Evolutionary conservation across 2,329 filamentous ascomycete genomes (phyloP).

Genomic region (Stenocarpella maydis): DNA sequence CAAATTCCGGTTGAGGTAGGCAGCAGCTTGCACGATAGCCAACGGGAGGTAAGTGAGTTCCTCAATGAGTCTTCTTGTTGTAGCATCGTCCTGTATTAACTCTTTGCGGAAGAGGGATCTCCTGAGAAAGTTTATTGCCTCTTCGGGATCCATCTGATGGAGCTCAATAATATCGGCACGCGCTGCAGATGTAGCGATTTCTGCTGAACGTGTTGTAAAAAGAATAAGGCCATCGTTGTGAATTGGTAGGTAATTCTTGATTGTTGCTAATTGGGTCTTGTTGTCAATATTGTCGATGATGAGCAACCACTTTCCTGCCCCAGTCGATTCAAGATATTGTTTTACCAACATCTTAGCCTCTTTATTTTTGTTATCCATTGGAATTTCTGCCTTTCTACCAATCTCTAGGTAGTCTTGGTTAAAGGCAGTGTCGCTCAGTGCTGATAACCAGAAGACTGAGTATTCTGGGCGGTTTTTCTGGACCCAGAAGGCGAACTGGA

Average conservation of each 20-base stretch:
- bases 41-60: too few species aligned
- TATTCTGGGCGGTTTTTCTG: neutral
- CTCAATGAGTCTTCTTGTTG: neutral
- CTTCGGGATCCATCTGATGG: neutral
- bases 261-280: neutral
- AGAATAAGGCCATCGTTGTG: neutral
- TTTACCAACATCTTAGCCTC: neutral
- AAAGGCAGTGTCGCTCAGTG: neutral
- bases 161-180: neutral
- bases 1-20: too few species aligned
- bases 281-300: neutral
- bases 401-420: neutral
- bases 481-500: too few species aligned
- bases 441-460: neutral
- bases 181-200: neutral
- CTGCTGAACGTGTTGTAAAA: neutral
- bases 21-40: too few species aligned
- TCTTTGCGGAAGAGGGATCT: neutral
- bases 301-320: neutral
- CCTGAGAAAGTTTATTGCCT: neutral
- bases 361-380: neutral
- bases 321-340: neutral
- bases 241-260: neutral
- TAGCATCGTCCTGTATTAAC: neutral
- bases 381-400: neutral